Conservation (phyloP, 306 rosid species). For the Fagus sylvatica region DNA sequence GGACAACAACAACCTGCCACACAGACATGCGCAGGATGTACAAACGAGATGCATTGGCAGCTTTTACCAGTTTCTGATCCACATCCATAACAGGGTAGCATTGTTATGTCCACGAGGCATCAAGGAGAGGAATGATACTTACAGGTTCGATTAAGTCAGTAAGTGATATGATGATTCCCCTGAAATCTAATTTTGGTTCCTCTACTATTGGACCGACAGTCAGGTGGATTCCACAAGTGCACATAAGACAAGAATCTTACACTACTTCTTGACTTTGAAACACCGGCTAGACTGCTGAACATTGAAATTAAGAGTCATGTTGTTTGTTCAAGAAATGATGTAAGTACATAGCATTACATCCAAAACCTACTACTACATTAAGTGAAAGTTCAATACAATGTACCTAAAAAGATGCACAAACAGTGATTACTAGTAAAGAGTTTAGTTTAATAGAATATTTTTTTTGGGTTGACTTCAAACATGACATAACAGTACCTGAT, state of each 20-base stretch:
- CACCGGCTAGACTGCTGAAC: too few relatives aligned
- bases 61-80: conserved; percentile 2
- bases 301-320: too few relatives aligned
- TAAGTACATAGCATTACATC: too few relatives aligned
- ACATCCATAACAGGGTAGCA: conserved; percentile 12
- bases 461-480: too few relatives aligned
- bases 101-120: conserved; percentile 23
- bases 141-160: conserved; percentile 61
- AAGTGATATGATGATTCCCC: conserved; percentile 53
- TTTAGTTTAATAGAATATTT: too few relatives aligned
- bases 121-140: conserved; percentile 35
- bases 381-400: too few relatives aligned
- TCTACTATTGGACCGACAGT: conserved; percentile 30
- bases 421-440: too few relatives aligned
- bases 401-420: too few relatives aligned
- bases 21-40: conserved; percentile 2
- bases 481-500: too few relatives aligned
- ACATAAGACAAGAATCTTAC: conserved; percentile 9
- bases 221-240: conserved; percentile 13
- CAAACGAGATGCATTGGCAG: neutral
- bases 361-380: too few relatives aligned
- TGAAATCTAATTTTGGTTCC: conserved; percentile 67
- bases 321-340: too few relatives aligned
- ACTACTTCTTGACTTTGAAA: conserved; percentile 9
- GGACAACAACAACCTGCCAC: neutral